These are phyloP conservation scores for Hypericum androsaemum DNA, from an alignment of 345 rosid genomes.

Conservation along the genomic window DNA sequence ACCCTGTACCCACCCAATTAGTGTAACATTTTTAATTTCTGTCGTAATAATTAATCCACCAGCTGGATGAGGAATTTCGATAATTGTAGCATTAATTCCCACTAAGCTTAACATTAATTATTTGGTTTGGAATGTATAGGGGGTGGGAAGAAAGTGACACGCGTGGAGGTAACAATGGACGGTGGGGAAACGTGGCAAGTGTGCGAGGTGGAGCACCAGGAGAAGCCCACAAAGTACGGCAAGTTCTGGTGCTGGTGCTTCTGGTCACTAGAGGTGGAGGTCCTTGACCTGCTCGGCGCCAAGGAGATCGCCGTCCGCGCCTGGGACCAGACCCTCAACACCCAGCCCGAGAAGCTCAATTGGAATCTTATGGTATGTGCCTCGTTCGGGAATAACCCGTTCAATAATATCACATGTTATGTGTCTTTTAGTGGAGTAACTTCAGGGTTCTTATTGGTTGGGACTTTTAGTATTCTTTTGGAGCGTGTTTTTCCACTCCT, in stretches of 20 bases:
- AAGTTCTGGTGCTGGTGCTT: slow-evolving; percentile 97
- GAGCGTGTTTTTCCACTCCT: no score
- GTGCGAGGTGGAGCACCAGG: slow-evolving; percentile 61
- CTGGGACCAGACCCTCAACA: slow-evolving; percentile 84
- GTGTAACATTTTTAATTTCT: no score
- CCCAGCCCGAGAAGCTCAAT: slow-evolving; percentile 89
- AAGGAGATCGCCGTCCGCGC: slow-evolving; percentile 88
- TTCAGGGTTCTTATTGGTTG: no score
- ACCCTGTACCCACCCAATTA: no score
- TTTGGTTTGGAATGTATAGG: slow-evolving; percentile 26
- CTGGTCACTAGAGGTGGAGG: slow-evolving; percentile 83
- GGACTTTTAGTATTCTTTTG: no score
- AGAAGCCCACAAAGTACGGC: slow-evolving; percentile 63
- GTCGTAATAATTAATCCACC: no score
- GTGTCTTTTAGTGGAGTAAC: no score
- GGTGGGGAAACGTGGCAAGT: slow-evolving; percentile 92
- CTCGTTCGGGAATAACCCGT: neutral
- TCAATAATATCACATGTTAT: no score
- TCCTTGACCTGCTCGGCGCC: slow-evolving; percentile 61
- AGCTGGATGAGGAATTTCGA: no score
- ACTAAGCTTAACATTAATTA: no score
- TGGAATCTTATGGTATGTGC: slow-evolving; percentile 85
- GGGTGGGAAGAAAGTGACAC: slow-evolving; percentile 89
- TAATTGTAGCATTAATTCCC: no score
- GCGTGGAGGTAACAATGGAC: slow-evolving; percentile 85